Conservation (phyloP, 2,329 filamentous ascomycete species). For the Neurospora sp. region DNA sequence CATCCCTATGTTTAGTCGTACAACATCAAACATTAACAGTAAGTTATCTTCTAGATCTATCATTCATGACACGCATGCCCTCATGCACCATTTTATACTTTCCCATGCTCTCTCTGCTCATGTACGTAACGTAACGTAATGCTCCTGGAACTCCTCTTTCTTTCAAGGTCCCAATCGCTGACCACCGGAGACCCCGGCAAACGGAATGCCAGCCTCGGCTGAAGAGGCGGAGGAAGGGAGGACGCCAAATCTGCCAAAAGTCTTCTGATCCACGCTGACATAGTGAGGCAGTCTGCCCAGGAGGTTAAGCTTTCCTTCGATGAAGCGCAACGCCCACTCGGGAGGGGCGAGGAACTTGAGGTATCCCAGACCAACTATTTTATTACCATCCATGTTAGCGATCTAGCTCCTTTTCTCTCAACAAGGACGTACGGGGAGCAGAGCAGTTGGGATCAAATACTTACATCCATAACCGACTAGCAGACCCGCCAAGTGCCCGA, state of each 20-base stretch:
- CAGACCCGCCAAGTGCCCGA: conserved; percentile 82
- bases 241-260: conserved; percentile 84
- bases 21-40: background rate
- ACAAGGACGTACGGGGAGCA: background rate
- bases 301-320: conserved; percentile 81
- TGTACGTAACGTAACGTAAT: conserved; percentile 15
- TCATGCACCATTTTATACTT: background rate
- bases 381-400: conserved; percentile 13
- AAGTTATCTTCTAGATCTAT: background rate
- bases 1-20: background rate
- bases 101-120: background rate
- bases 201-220: conserved; percentile 33
- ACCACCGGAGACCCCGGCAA: conserved; percentile 20
- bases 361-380: conserved; percentile 69
- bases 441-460: conserved; percentile 21
- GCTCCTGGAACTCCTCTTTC: conserved; percentile 28
- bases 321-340: conserved; percentile 76
- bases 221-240: conserved; percentile 48
- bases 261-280: conserved; percentile 91
- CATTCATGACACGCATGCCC: background rate
- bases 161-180: background rate
- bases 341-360: conserved; percentile 83
- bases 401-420: background rate
- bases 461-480: conserved; percentile 75
- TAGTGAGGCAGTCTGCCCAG: conserved; percentile 80